Percentiles rank a stretch among this genome's conserved stretches.
Conservation (phyloP, 352 stramenopile genomes). For the Phytophthora pini region DNA sequence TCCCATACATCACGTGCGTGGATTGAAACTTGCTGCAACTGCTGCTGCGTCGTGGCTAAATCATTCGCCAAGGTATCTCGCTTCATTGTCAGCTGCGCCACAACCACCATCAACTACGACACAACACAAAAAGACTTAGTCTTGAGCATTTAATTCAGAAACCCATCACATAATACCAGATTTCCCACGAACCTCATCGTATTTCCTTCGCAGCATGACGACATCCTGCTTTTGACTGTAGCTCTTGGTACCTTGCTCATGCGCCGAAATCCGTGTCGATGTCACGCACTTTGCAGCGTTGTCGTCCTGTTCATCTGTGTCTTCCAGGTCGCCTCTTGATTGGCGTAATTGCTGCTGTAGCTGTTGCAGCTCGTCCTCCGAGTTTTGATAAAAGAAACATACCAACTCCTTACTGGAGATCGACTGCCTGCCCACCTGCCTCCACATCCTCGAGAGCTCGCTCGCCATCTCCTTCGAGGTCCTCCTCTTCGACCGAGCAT, state of each 20-base stretch:
- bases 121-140: neutral
- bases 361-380: neutral
- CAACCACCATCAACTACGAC: neutral
- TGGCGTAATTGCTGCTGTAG: neutral
- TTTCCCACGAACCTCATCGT: neutral
- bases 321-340: neutral
- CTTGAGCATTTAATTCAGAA: neutral
- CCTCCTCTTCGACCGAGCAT: neutral
- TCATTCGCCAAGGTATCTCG: neutral
- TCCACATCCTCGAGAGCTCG: conserved; percentile 3
- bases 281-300: neutral
- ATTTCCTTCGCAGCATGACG: neutral
- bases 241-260: neutral
- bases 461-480: neutral
- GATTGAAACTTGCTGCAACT: conserved; percentile 1
- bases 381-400: neutral
- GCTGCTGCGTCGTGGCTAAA: neutral
- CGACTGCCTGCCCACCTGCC: conserved; percentile 5
- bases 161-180: neutral
- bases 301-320: neutral
- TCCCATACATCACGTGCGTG: neutral
- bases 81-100: neutral
- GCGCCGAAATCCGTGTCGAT: neutral
- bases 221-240: neutral
- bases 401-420: conserved; percentile 1